Evolutionary conservation across 495 filamentous ascomycete species (phyloP).

Genomic region (Hypoxylon rickii): DNA sequence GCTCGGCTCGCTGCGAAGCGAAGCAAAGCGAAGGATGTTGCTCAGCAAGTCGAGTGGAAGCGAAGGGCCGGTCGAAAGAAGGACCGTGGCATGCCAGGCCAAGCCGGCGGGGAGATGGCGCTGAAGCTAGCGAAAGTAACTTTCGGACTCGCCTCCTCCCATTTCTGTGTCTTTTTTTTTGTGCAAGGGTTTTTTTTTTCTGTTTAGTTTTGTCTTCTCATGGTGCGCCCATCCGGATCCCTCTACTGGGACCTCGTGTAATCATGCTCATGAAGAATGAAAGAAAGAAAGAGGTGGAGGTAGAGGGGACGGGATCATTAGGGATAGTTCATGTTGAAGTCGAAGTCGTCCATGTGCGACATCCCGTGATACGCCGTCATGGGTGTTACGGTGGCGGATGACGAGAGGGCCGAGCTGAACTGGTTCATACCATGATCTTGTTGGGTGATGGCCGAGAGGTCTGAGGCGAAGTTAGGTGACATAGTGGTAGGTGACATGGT

Average conservation of each 20-base stretch:
- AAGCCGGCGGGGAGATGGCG: too few species aligned
- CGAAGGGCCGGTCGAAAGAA: not conserved
- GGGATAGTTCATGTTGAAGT: slow-evolving; percentile 32
- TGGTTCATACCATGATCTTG: slow-evolving; percentile 38
- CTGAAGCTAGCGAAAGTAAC: too few species aligned
- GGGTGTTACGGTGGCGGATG: slow-evolving; percentile 47
- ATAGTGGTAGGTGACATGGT: slow-evolving; percentile 31
- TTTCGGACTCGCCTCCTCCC: too few species aligned
- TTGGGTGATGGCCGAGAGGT: slow-evolving; percentile 19
- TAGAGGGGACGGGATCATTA: slow-evolving; percentile 19
- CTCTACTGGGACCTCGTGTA: not conserved
- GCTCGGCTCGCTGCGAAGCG: too few species aligned
- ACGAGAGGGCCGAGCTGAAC: slow-evolving; percentile 46
- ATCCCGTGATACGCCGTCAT: slow-evolving; percentile 32
- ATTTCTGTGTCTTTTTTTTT: not conserved
- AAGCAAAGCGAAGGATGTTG: not conserved
- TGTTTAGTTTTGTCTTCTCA: slow-evolving; percentile 1
- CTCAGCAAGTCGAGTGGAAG: not conserved
- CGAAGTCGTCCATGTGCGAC: slow-evolving; percentile 28
- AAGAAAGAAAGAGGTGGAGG: not conserved
- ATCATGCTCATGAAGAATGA: slow-evolving; percentile 1
- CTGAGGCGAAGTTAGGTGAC: slow-evolving; percentile 28
- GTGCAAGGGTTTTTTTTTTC: slow-evolving; percentile 5
- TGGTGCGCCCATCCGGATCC: not conserved
- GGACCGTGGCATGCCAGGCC: too few species aligned